Base-by-base conservation (phyloP, 2,329 filamentous ascomycete genomes). In the Neopestalotiopsis sp. region DNA sequence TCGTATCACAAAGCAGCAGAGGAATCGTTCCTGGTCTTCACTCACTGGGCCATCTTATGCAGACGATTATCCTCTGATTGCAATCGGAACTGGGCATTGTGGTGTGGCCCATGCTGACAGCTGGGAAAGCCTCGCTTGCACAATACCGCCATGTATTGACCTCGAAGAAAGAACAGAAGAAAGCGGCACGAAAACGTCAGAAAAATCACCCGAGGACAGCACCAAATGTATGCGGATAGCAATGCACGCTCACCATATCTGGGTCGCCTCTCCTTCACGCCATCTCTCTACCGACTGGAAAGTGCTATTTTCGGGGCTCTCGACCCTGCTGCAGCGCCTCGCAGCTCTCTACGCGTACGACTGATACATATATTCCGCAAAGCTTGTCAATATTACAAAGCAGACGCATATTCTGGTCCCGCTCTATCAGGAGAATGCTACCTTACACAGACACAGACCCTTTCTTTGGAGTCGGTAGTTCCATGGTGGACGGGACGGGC, bases 341-440 rank as follows among this genome's bases (percentile, higher is more conserved):
- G 45, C 45, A 53, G 45, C 3, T 53, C 45, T n/a, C 9, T 53
- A n/a, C 45, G 17, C 45, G 45, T 53, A 53, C 45, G n/a, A 53
- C 17, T 53, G 45, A 53, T 17, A 38, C 34, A 53, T 53, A 53
- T 53, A 53, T 53, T 53, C 45, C 45, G 45, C 45, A n/a, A 53
- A 53, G 45, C 45, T n/a, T 53, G 45, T n/a, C 45, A 53, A 53
- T 53, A 53, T 53, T 53, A 53, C 17, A 53, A 53, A 53, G 45
- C 17, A n/a, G 17, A n/a, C 45, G 45, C 45, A 53, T n/a, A 9
- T n/a, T 53, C 45, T 53, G 45, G 45, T 53, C 45, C 45, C 45
- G 17, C 17, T 53, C 45, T 53, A 17, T n/a, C 7, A 53, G 45
- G 17, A n/a, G 45, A n/a, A 53, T 53, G 45, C n/a, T 53, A 53